Evolutionary conservation across 192 early-diverging fungal species (phyloP).

Genomic region (Dimargaris verticillata): DNA sequence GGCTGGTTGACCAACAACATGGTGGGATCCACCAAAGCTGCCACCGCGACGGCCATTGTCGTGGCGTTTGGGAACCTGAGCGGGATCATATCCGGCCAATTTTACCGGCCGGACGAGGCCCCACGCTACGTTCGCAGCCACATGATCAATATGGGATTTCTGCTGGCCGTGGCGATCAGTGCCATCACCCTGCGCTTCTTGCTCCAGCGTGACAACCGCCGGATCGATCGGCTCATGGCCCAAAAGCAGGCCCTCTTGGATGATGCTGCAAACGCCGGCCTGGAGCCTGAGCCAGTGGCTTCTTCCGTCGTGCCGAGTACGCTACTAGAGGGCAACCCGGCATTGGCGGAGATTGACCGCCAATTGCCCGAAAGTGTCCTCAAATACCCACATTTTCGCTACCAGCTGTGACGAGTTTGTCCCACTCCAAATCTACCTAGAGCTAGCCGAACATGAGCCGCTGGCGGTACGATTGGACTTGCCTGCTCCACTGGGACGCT

Average conservation of each 20-base stretch:
- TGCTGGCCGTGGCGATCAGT: conserved; percentile 28
- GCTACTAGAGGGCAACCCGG: too few relatives aligned
- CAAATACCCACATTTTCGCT: conserved; percentile 26
- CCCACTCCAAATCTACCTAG: too few relatives aligned
- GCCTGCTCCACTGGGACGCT: too few relatives aligned
- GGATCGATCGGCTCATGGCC: conserved; percentile 27
- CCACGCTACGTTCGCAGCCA: conserved; percentile 36
- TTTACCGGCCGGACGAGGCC: conserved; percentile 45
- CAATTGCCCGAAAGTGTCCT: conserved; percentile 18
- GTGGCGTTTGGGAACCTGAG: conserved; percentile 55
- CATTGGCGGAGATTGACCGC: background rate
- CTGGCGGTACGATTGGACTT: too few relatives aligned
- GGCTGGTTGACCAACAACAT: conserved; percentile 49
- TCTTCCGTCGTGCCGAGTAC: too few relatives aligned
- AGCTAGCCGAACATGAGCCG: too few relatives aligned
- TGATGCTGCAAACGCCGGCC: conserved; percentile 13
- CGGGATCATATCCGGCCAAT: conserved; percentile 54
- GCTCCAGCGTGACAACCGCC: conserved; percentile 41
- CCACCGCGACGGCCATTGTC: conserved; percentile 44
- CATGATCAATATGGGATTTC: conserved; percentile 29
- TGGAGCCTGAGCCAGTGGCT: conserved; percentile 18
- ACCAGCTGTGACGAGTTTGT: conserved; percentile 12
- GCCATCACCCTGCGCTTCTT: conserved; percentile 31
- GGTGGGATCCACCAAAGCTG: conserved; percentile 56
- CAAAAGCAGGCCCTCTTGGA: conserved; percentile 13